phyloP scores from a whole-genome alignment of 2,329 filamentous ascomycete species.

The Coniochaeta hoffmannii region DNA sequence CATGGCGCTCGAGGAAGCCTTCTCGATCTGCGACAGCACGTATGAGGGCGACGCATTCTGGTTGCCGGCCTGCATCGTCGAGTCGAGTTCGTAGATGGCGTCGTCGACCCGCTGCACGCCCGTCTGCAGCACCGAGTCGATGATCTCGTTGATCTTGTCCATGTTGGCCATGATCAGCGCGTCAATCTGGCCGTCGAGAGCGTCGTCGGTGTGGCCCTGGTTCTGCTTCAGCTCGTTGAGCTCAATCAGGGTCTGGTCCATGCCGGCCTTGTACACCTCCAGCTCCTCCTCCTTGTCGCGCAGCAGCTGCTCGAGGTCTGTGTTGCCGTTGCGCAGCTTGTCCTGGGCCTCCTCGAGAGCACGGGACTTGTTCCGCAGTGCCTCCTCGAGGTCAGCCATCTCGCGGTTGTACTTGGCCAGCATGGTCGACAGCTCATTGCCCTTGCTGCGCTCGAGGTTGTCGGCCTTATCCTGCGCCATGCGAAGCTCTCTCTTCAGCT shows the following conservation, averaged over 20 bases:
- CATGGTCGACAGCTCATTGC: conserved; percentile 90
- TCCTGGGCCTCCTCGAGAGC: conserved; percentile 77
- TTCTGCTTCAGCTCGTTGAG: conserved; percentile 78
- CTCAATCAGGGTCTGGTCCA: conserved; percentile 93
- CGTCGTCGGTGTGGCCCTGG: conserved; percentile 68
- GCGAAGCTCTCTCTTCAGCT: conserved; percentile 85
- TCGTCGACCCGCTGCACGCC: conserved; percentile 93
- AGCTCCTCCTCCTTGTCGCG: conserved; percentile 96
- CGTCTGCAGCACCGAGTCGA: conserved; percentile 90
- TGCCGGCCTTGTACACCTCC: conserved; percentile 94
- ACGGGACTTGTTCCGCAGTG: conserved; percentile 78
- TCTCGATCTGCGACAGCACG: conserved; percentile 94
- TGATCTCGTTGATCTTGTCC: conserved; percentile 92
- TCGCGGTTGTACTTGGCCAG: conserved; percentile 94
- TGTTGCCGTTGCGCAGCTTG: conserved; percentile 71
- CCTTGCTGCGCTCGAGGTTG: conserved; percentile 86
- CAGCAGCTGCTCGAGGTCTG: conserved; percentile 77
- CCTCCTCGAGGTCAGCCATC: conserved; percentile 93
- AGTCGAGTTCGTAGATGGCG: conserved; percentile 93
- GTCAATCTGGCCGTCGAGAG: conserved; percentile 85
- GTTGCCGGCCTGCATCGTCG: conserved; percentile 96
- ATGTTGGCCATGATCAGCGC: conserved; percentile 79
- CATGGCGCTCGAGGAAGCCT: conserved; percentile 87
- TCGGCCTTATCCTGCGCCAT: conserved; percentile 89
- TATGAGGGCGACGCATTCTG: conserved; percentile 94